phyloP scores from a whole-genome alignment of 2,329 filamentous ascomycete genomes.

The Ophiostoma montium region DNA sequence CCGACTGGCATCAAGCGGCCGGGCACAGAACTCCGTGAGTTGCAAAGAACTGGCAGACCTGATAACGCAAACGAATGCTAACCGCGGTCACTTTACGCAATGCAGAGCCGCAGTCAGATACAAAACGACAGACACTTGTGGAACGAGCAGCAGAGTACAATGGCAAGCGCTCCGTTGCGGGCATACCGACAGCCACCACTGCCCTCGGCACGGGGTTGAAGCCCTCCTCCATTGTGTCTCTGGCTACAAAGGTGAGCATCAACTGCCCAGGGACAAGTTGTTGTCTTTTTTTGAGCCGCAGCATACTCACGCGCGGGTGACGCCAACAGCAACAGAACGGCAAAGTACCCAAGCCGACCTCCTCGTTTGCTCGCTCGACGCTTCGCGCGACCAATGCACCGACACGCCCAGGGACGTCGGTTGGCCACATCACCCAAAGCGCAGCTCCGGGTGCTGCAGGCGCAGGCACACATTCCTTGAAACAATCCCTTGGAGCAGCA shows the following conservation, averaged over 20 bases:
- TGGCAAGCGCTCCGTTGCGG: slow-evolving; percentile 24
- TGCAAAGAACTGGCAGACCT: no score
- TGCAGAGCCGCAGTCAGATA: slow-evolving; percentile 34
- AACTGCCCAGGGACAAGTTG: background rate
- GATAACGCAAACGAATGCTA: background rate
- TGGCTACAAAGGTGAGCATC: slow-evolving; percentile 7
- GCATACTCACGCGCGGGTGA: background rate
- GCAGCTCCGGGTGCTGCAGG: slow-evolving; percentile 35
- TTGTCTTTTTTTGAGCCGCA: background rate
- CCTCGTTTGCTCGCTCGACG: background rate
- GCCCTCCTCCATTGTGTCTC: slow-evolving; percentile 19
- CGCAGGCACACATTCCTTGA: slow-evolving; percentile 31
- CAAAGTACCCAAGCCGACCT: background rate
- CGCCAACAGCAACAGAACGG: background rate
- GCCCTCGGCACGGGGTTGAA: slow-evolving; percentile 29
- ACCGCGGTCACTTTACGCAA: background rate
- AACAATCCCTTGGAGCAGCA: slow-evolving; percentile 28
- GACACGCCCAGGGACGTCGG: slow-evolving; percentile 14
- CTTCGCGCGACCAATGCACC: slow-evolving; percentile 20
- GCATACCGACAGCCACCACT: slow-evolving; percentile 17
- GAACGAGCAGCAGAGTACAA: slow-evolving; percentile 39
- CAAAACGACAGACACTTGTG: slow-evolving; percentile 45
- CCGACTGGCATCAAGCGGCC: slow-evolving; percentile 34
- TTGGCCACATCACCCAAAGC: slow-evolving; percentile 41
- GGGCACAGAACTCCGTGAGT: slow-evolving; percentile 18